A percentile compares a stretch with the other conserved stretches of the same genome.
These are phyloP conservation scores for Phialophora verrucosa DNA, from an alignment of 2,329 filamentous ascomycete genomes.

Conservation along the genomic window DNA sequence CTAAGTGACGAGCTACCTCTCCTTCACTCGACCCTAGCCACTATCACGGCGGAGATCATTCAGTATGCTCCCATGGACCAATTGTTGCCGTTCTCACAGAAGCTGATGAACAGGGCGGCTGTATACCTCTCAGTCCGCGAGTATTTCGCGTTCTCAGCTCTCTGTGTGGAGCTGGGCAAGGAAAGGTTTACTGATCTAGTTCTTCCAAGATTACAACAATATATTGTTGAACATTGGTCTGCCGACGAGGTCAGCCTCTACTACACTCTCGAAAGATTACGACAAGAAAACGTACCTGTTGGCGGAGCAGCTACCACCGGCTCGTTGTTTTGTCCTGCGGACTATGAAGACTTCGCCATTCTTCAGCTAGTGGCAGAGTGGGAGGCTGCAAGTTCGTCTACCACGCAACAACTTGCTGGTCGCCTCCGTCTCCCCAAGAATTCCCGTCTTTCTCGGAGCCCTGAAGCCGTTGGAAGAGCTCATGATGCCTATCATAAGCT, in stretches of 20 bases:
- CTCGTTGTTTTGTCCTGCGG: conserved; percentile 19
- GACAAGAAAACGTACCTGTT: conserved; percentile 8
- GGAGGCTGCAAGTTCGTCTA: not conserved
- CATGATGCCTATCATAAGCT: conserved; percentile 16
- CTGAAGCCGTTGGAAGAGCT: conserved; percentile 4
- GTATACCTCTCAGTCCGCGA: conserved; percentile 69
- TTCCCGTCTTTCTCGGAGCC: conserved; percentile 11
- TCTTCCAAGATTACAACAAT: conserved; percentile 81
- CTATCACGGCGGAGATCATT: conserved; percentile 67
- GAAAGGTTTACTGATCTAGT: conserved; percentile 80
- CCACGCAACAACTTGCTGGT: conserved; percentile 25
- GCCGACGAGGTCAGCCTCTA: conserved; percentile 65
- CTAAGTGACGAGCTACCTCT: conserved; percentile 1
- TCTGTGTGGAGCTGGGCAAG: conserved; percentile 74
- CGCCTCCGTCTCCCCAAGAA: conserved; percentile 23
- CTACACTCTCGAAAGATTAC: conserved; percentile 33
- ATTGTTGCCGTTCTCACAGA: conserved; percentile 71
- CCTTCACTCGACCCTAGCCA: conserved; percentile 49
- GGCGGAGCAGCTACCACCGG: not conserved
- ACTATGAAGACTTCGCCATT: conserved; percentile 22
- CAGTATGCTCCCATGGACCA: conserved; percentile 79
- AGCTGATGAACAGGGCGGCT: conserved; percentile 69
- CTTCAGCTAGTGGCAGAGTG: conserved; percentile 3
- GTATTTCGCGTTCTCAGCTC: conserved; percentile 85
- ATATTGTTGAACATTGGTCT: conserved; percentile 75